These are phyloP conservation scores for Fusarium sp. DNA, from an alignment of 2,329 filamentous ascomycete species.

Conservation along the genomic window DNA sequence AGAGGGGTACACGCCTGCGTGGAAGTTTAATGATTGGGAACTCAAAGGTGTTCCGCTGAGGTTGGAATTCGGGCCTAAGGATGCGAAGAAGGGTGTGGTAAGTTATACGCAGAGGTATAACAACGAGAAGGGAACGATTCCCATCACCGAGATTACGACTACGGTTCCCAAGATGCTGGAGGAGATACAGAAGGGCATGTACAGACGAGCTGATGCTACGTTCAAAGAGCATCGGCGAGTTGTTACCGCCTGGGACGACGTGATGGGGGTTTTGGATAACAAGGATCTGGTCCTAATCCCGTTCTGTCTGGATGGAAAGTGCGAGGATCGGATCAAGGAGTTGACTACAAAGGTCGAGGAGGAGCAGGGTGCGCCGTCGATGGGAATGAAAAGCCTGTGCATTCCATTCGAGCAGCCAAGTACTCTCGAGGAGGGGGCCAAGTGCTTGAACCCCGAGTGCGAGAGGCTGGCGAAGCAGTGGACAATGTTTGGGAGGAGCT, in stretches of 20 bases:
- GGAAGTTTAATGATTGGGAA: conserved; percentile 99
- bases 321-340: conserved; percentile 96
- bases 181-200: conserved; percentile 88
- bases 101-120: conserved; percentile 89
- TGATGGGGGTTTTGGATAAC: conserved; percentile 87
- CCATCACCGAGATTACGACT: conserved; percentile 78
- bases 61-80: conserved; percentile 95
- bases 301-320: conserved; percentile 83
- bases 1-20: conserved; percentile 92
- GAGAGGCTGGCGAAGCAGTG: conserved; percentile 81
- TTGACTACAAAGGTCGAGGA: conserved; percentile 82
- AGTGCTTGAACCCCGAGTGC: conserved; percentile 93
- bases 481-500: conserved; percentile 90
- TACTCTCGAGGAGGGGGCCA: conserved; percentile 75
- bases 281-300: conserved; percentile 96
- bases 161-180: conserved; percentile 87
- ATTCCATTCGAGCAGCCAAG: conserved; percentile 86
- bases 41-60: conserved; percentile 94
- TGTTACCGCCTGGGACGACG: conserved; percentile 90
- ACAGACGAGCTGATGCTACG: conserved; percentile 77
- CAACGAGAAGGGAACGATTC: conserved; percentile 82
- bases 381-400: conserved; percentile 78
- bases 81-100: conserved; percentile 86
- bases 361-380: conserved; percentile 64
- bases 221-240: conserved; percentile 81